Percentiles rank a stretch among this genome's conserved stretches.
Evolutionary conservation across 108 stramenopile species (phyloP).

Genomic region (Conticribra guillardii): DNA sequence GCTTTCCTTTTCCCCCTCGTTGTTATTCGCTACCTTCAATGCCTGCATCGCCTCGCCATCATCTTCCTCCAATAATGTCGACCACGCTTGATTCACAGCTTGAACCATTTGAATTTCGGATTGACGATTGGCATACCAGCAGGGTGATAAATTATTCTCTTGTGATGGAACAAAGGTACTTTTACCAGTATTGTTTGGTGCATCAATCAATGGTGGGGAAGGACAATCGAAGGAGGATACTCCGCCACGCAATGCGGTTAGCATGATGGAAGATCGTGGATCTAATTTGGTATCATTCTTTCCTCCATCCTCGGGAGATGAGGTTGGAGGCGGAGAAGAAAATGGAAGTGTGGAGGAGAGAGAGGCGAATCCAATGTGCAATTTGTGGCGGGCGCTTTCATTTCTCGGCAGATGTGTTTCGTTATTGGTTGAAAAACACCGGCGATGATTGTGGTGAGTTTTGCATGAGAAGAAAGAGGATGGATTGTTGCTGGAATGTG

Average conservation of each 20-base stretch:
- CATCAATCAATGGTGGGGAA: too few species aligned
- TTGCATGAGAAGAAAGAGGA: too few species aligned
- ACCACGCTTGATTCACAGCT: constrained; percentile 26
- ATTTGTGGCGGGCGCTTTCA: constrained; percentile 9
- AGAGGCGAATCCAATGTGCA: constrained; percentile 39
- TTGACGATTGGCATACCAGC: constrained; percentile 39
- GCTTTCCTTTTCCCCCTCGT: neutral
- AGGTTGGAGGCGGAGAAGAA: neutral
- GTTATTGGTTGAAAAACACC: neutral
- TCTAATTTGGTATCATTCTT: constrained; percentile 8
- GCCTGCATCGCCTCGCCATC: constrained; percentile 17
- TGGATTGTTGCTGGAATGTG: too few species aligned
- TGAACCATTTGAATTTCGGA: constrained; percentile 10
- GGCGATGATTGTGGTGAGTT: neutral
- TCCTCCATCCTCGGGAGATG: neutral
- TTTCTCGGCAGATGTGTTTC: neutral
- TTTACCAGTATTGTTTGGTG: too few species aligned
- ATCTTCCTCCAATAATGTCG: constrained; percentile 14
- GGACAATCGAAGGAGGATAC: constrained; percentile 36
- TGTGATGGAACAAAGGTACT: too few species aligned
- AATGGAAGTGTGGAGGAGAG: constrained; percentile 32
- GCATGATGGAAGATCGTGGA: constrained; percentile 25
- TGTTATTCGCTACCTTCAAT: neutral
- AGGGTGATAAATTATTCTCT: too few species aligned
- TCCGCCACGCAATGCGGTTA: constrained; percentile 25